Evolutionary conservation across 768 basidiomycete genomes (phyloP).

Genomic region (Tulasnella sp.): DNA sequence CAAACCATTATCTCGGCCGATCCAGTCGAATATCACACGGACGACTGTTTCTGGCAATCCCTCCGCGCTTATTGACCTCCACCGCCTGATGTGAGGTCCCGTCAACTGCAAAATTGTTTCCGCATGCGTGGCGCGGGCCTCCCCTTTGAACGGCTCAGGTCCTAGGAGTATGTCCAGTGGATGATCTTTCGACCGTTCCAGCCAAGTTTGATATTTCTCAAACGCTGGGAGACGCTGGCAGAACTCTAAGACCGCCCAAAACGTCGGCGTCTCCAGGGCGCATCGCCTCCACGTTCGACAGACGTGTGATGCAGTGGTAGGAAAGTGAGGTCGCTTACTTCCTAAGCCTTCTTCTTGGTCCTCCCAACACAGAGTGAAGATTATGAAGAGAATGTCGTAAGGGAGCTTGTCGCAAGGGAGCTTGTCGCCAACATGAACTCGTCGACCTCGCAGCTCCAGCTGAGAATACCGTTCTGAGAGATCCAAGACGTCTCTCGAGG

Average conservation of each 20-base stretch:
- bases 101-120: neutral
- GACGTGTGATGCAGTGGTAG: neutral
- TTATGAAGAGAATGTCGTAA: neutral
- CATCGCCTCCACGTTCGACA: neutral
- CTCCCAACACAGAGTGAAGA: neutral
- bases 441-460: no score
- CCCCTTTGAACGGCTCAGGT: neutral
- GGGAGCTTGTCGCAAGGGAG: neutral
- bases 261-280: constrained; percentile 30
- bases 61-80: constrained; percentile 32
- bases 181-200: neutral
- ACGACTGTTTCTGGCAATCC: constrained; percentile 15
- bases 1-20: constrained; percentile 41
- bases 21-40: constrained; percentile 51
- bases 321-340: neutral
- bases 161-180: neutral
- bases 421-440: neutral
- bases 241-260: neutral
- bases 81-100: neutral
- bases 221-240: neutral
- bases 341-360: neutral
- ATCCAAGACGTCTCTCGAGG: no score
- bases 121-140: neutral
- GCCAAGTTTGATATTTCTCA: neutral
- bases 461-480: no score